phyloP scores from a whole-genome alignment of 768 basidiomycete species.

The Candolleomyces eurysporus region DNA sequence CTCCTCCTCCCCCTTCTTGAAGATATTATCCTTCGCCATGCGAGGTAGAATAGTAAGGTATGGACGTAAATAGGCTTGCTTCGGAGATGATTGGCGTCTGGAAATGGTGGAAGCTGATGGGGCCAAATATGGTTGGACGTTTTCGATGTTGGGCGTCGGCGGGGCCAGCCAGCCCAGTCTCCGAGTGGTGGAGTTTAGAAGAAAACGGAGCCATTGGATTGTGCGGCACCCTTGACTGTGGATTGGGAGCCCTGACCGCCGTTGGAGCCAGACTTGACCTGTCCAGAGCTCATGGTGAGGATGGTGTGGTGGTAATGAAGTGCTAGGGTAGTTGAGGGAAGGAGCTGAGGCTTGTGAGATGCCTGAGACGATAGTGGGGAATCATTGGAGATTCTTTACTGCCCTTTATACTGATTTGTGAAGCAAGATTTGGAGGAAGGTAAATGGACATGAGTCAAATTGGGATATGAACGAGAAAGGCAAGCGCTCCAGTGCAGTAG shows the following conservation, averaged over 20 bases:
- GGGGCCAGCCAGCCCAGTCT: too few relatives aligned
- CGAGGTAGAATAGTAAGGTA: conserved; percentile 17
- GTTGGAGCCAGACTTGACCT: conserved; percentile 27
- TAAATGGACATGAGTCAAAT: conserved; percentile 34
- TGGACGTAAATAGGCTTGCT: conserved; percentile 1
- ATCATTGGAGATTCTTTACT: conserved; percentile 22
- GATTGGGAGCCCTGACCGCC: conserved; percentile 32
- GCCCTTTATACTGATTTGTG: conserved; percentile 29
- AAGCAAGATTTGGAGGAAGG: conserved; percentile 25
- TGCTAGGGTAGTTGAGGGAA: not conserved
- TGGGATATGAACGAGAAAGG: conserved; percentile 26
- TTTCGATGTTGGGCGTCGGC: too few relatives aligned
- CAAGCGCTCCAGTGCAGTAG: conserved; percentile 20
- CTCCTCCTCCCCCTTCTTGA: conserved; percentile 3
- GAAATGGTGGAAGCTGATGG: not conserved
- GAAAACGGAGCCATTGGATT: conserved; percentile 54
- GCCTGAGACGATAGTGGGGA: conserved; percentile 27
- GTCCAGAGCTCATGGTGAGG: conserved; percentile 35
- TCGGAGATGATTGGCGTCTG: conserved; percentile 7
- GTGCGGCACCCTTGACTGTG: conserved; percentile 49
- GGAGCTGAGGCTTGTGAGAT: conserved; percentile 9
- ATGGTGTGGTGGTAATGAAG: conserved; percentile 10
- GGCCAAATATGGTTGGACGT: conserved; percentile 1
- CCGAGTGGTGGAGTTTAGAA: conserved; percentile 40
- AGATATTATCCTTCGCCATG: conserved; percentile 19